Evolutionary conservation across 176 grass and related monocot genomes (phyloP).

Genomic region (Tuctoria greenei): DNA sequence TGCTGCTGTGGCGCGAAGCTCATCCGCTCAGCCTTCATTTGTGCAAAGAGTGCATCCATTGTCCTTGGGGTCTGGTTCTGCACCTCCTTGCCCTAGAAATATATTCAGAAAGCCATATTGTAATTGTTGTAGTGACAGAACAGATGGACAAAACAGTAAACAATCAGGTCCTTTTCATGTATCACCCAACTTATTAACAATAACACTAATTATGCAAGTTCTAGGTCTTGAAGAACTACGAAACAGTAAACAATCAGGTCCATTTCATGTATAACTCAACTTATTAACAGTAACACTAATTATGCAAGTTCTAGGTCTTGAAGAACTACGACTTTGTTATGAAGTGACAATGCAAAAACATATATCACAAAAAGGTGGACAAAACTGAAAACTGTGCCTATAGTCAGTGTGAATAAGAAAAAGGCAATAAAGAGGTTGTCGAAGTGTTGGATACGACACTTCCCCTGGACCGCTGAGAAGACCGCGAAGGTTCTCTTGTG

Average conservation of each 20-base stretch:
- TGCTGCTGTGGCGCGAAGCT: slow-evolving; percentile 41
- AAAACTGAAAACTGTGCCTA: not conserved
- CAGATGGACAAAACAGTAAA: slow-evolving; percentile 18
- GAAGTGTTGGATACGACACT: too few relatives aligned
- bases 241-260: slow-evolving; percentile 27
- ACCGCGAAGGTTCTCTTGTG: too few relatives aligned
- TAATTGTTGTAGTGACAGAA: not conserved
- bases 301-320: not conserved
- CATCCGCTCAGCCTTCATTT: slow-evolving; percentile 68
- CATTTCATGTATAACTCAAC: slow-evolving; percentile 12
- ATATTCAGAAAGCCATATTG: not conserved
- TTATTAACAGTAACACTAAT: not conserved
- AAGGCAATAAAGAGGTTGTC: not conserved
- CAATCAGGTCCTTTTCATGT: slow-evolving; percentile 27
- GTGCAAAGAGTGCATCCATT: slow-evolving; percentile 80
- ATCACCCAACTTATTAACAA: not conserved
- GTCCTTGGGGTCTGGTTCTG: slow-evolving; percentile 57
- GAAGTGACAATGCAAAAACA: not conserved
- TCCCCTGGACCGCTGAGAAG: too few relatives aligned
- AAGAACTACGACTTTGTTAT: not conserved
- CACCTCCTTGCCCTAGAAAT: slow-evolving; percentile 39
- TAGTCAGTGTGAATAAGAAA: not conserved
- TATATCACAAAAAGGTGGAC: not conserved
- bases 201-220: not conserved
- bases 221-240: not conserved